These are phyloP conservation scores for Quercus glauca DNA, from an alignment of 306 rosid genomes.

Conservation along the genomic window DNA sequence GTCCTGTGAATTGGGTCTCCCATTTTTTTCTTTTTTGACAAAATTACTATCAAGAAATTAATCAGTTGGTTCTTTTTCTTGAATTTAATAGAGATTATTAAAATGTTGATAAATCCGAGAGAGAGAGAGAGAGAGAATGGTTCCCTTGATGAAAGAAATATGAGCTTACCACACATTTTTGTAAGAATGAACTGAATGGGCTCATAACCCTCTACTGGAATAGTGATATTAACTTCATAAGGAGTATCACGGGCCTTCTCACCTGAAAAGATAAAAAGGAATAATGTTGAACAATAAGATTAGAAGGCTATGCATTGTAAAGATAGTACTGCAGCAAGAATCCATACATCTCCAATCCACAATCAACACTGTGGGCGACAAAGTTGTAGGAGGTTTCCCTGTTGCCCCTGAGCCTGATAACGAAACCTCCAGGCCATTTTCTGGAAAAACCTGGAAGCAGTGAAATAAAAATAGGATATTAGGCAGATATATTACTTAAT, in stretches of 20 bases:
- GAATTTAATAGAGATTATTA: not conserved
- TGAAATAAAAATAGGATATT: slow-evolving; percentile 22
- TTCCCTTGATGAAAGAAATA: not conserved
- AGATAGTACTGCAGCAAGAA: slow-evolving; percentile 18
- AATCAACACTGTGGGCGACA: slow-evolving; percentile 78
- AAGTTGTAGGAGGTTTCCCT: slow-evolving; percentile 81
- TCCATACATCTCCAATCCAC: slow-evolving; percentile 92
- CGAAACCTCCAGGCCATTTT: slow-evolving; percentile 57
- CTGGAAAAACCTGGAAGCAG: slow-evolving; percentile 62
- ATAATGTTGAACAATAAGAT: slow-evolving; percentile 8
- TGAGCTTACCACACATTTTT: slow-evolving; percentile 75
- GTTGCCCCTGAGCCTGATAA: slow-evolving; percentile 75
- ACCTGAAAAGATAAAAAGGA: slow-evolving; percentile 53
- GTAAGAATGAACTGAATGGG: slow-evolving; percentile 74
- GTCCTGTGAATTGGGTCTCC: not conserved
- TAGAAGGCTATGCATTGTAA: slow-evolving; percentile 20
- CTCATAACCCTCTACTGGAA: slow-evolving; percentile 81
- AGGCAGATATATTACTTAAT: slow-evolving; percentile 11
- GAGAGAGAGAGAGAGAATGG: not conserved
- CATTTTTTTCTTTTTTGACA: not conserved
- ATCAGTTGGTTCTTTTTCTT: not conserved
- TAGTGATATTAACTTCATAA: slow-evolving; percentile 70
- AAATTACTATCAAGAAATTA: not conserved
- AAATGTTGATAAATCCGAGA: not conserved
- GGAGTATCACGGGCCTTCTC: slow-evolving; percentile 48